Base-by-base conservation (phyloP, 1,139 yeast genomes). In the Saccharomycopsis hybrid region DNA sequence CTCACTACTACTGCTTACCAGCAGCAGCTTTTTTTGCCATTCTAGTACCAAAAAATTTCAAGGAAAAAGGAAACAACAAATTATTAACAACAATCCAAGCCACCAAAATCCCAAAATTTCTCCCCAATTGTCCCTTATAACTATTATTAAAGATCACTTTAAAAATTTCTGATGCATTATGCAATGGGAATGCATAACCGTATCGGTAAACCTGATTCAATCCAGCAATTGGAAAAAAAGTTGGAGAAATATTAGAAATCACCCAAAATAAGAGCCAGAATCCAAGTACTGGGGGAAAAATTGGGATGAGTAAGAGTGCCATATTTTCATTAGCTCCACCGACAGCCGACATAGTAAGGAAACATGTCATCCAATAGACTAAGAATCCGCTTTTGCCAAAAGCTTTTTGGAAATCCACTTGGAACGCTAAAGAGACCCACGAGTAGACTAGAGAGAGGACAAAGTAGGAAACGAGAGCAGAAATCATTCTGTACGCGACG, bases 181-280 rank as follows among this genome's bases (percentile, higher is more conserved):
- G 77, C 58, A 83, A 71, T 1, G 90, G 90, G 66, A 80, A 67
- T 30, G 77, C 81, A 60, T 80, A 80, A 5, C 89, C 89, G 62
- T 75, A 80, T 46, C 79, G 65, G 64, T 74, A 84, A 55, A 82
- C 79, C 24, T 62, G 59, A 2, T 78, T 77, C 36, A 69, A 62
- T 47, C 83, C 64, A 1, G 70, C 80, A 58, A 82, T 60, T 2
- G 90, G 82, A 38, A 76, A 72, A 60, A 82, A 80, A 0, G 86
- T 73, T 5, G 84, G 77, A 0, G 87, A 68, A 40, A 82, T 72
- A 57, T 82, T 82, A 44, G 71, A 49, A 48, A 82, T 74, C 59
- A 82, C 80, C 75, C 79, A 78, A 54, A 76, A 71, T 56, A 81
- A 69, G 62, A 83, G 68, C 85, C 87, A 82, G 48, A 78, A 71